Base-by-base conservation (phyloP, 768 basidiomycete genomes). In the Boletus tylopilopsis region DNA sequence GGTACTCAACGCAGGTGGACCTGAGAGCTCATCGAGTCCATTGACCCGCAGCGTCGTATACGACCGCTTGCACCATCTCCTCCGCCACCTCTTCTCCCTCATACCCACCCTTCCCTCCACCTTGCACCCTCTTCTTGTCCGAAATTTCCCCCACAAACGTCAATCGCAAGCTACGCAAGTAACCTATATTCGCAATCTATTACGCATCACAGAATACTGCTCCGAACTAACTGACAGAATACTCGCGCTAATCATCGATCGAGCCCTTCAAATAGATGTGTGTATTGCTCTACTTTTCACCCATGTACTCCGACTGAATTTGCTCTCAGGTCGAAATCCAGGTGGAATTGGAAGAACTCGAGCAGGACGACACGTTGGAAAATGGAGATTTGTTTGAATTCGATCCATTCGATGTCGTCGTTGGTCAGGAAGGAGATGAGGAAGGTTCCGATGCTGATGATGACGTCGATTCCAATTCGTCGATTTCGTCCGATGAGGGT, bases 261-360 rank as follows among this genome's bases (percentile, higher is more conserved):
- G 93, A n/a, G 88, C 93, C 24, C 85, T 98, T 27, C 86, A 94
- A 68, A 94, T 99, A 50, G 96, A 99, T 67, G 95, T 94, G 61
- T 49, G 90, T 76, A 11, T 22, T 2, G 4, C 42, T 11, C 53
- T 22, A 10, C 1, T 18, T 6, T 45, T 2, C 38, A 27, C 15
- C 44, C 18, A 23, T 45, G 34, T 8, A 5, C 12, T 44, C 15
- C 18, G 34, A 18, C 51, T 55, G n/a, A 47, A 5, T 35, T 9
- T 23, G 12, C 5, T 30, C 41, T 2, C 54, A 94, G 92, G 91
- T 96, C 23, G 95, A 99, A 69, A 94, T 99, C 27, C 94, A 96
- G 64, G 87, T 92, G n/a, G 93, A 94, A 60, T 63, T 93, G 4
- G 94, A 97, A 63, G 92, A 96, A 56, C 72, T 94, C 5, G 94